A percentile compares a stretch with the other conserved stretches of the same genome.
Evolutionary conservation across 2,329 filamentous ascomycete genomes (phyloP).

Genomic region (Sclerotinia sclerotiorum): DNA sequence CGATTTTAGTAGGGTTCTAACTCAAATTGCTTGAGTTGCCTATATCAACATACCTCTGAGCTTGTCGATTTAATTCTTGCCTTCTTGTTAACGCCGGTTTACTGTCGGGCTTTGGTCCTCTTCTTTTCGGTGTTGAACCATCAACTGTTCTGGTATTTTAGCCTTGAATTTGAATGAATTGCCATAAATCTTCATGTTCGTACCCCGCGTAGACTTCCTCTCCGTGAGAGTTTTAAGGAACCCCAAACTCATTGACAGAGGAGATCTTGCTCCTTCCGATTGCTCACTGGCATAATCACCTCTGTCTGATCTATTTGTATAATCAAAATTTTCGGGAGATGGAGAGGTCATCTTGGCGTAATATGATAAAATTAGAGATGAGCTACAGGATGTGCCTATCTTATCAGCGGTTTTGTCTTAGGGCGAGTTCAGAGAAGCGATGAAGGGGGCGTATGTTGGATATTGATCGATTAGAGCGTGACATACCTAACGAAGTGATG

Average conservation of each 20-base stretch:
- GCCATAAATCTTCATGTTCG: constrained; percentile 26
- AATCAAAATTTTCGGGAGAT: constrained; percentile 35
- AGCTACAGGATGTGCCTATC: neutral
- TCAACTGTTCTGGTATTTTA: constrained; percentile 50
- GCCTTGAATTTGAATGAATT: neutral
- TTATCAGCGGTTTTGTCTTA: neutral
- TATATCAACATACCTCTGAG: constrained; percentile 70
- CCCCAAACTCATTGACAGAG: constrained; percentile 50
- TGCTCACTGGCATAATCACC: constrained; percentile 39
- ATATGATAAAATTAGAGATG: neutral
- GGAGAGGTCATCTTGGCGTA: constrained; percentile 34
- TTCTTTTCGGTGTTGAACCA: constrained; percentile 80
- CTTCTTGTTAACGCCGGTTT: constrained; percentile 89
- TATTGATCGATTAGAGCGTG: neutral
- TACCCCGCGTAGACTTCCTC: constrained; percentile 77
- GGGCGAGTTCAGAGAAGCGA: neutral
- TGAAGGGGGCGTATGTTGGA: constrained; percentile 6
- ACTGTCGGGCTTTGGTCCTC: constrained; percentile 94
- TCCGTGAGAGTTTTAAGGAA: constrained; percentile 69
- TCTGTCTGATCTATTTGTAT: constrained; percentile 34
- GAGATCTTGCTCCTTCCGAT: constrained; percentile 40
- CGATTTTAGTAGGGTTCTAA: constrained; percentile 24
- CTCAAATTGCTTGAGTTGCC: no score
- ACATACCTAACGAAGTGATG: neutral
- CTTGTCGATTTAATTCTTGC: constrained; percentile 93